Percentiles rank a stretch among this genome's conserved stretches.
Conservation (phyloP, 2,329 filamentous ascomycete species). For the Fusarium agapanthi region DNA sequence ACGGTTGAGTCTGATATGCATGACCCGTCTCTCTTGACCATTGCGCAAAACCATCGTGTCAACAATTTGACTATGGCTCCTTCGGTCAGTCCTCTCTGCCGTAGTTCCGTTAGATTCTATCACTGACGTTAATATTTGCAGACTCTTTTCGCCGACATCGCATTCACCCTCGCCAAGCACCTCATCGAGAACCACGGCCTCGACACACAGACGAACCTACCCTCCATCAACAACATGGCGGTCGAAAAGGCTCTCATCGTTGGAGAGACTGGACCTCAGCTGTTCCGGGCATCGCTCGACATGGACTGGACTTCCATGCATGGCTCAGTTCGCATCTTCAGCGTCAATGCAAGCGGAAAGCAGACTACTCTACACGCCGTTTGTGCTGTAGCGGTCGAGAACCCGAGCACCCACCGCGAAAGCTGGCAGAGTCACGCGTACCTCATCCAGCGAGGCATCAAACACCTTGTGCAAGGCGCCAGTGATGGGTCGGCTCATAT, state of each 20-base stretch:
- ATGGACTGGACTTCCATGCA: background rate
- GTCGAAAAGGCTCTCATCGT: background rate
- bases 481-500: background rate
- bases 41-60: background rate
- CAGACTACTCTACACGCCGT: background rate
- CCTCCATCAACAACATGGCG: background rate
- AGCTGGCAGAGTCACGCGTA: background rate
- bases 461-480: background rate
- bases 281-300: background rate
- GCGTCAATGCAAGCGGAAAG: background rate
- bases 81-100: background rate
- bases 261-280: background rate
- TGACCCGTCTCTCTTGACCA: background rate
- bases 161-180: background rate
- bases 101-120: background rate
- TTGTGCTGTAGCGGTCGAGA: background rate
- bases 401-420: background rate
- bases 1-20: background rate
- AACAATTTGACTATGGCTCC: background rate
- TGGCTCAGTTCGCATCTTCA: background rate
- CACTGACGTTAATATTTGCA: rapidly evolving
- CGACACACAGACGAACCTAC: background rate
- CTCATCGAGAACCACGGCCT: background rate
- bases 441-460: background rate
- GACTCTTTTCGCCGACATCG: background rate